Conservation (phyloP, 1,284 basidiomycete species). For the Apiotrichum akiyoshidainum region DNA sequence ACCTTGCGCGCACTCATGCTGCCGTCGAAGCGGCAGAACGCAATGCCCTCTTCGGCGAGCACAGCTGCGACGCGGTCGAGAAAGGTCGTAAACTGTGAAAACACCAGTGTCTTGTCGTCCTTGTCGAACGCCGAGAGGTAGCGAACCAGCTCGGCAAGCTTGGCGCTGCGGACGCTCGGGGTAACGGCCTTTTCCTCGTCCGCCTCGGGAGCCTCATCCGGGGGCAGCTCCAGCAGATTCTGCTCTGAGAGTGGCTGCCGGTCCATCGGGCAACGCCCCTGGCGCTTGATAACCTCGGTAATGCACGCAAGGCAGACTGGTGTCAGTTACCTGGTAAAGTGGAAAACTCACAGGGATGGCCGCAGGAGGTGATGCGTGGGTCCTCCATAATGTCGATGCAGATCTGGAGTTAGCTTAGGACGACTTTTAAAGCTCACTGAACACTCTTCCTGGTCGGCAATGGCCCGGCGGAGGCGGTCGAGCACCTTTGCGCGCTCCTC, state of each 20-base stretch:
- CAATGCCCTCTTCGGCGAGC: conserved; percentile 65
- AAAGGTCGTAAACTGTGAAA: conserved; percentile 81
- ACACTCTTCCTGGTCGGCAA: conserved; percentile 82
- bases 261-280: conserved; percentile 79
- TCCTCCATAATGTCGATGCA: conserved; percentile 66
- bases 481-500: conserved; percentile 57
- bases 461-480: conserved; percentile 60
- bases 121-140: conserved; percentile 65
- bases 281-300: conserved; percentile 60
- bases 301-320: conserved; percentile 61
- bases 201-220: conserved; percentile 41
- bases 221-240: conserved; percentile 67
- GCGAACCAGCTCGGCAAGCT: conserved; percentile 73
- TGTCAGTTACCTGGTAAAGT: not conserved
- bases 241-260: conserved; percentile 61
- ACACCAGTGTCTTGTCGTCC: conserved; percentile 74
- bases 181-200: conserved; percentile 20
- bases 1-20: conserved; percentile 67
- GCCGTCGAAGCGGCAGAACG: conserved; percentile 76
- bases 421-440: conserved; percentile 31
- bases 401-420: conserved; percentile 53
- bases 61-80: conserved; percentile 71
- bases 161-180: conserved; percentile 61
- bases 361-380: conserved; percentile 73
- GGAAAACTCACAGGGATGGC: conserved; percentile 58